Evolutionary conservation across 2,329 filamentous ascomycete species (phyloP).

Genomic region (Penicillium nordicum): DNA sequence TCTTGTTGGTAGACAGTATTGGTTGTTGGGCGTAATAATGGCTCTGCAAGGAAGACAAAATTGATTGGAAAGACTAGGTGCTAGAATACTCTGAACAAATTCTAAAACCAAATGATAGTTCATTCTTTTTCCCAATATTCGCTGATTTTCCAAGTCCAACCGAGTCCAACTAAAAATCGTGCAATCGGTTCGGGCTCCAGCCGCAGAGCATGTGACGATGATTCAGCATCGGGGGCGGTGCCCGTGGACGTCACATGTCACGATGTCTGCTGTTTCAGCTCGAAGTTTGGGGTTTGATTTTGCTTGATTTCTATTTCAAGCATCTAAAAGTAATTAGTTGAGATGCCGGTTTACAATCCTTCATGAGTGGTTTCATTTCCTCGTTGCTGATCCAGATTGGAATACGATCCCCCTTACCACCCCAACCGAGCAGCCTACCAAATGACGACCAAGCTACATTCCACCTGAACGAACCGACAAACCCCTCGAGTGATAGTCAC

Average conservation of each 20-base stretch:
- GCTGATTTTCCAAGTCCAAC: background rate
- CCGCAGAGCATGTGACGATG: constrained; percentile 14
- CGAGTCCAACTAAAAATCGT: background rate
- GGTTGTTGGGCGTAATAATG: background rate
- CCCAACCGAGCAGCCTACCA: constrained; percentile 27
- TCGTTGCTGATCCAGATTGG: constrained; percentile 45
- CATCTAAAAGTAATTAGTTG: constrained; percentile 16
- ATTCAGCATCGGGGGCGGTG: constrained; percentile 20
- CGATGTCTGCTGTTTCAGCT: constrained; percentile 1
- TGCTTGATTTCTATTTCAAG: constrained; percentile 4
- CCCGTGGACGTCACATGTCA: constrained; percentile 10
- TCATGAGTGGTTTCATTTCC: constrained; percentile 46
- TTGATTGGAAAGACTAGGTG: background rate
- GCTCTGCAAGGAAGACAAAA: background rate
- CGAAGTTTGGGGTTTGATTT: constrained; percentile 1
- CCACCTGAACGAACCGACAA: constrained; percentile 22
- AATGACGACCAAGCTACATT: constrained; percentile 25
- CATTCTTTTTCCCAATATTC: background rate
- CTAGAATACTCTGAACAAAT: background rate
- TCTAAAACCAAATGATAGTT: background rate
- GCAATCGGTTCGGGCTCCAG: background rate
- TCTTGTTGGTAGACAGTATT: background rate
- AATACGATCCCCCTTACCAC: constrained; percentile 41
- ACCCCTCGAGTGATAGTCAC: constrained; percentile 16
- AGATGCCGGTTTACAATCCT: constrained; percentile 21